Conservation (phyloP, 805 yeast genomes). For the Kregervanrija delftensis region DNA sequence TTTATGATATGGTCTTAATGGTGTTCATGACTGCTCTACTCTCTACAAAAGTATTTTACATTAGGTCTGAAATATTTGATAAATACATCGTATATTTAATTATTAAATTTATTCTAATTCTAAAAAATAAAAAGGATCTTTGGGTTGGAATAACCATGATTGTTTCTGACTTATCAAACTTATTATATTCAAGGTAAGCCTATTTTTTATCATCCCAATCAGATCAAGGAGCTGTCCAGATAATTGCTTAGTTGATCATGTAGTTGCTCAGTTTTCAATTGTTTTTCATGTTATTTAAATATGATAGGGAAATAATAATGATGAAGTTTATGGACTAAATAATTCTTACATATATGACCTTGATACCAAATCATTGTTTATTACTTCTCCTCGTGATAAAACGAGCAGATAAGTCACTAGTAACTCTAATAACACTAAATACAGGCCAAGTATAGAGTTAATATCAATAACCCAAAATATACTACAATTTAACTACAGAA, state of each 20-base stretch:
- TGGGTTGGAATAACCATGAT: slow-evolving; percentile 68
- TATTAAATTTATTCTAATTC: slow-evolving; percentile 36
- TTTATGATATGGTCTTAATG: slow-evolving; percentile 57
- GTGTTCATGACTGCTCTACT: slow-evolving; percentile 62
- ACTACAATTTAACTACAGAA: too few species aligned
- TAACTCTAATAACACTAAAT: too few species aligned
- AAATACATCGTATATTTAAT: slow-evolving; percentile 40
- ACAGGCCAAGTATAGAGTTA: too few species aligned
- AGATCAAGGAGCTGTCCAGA: slow-evolving; percentile 40
- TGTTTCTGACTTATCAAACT: slow-evolving; percentile 66
- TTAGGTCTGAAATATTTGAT: slow-evolving; percentile 59
- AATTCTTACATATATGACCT: too few species aligned
- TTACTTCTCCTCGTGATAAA: too few species aligned
- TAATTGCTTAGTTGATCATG: slow-evolving; percentile 48
- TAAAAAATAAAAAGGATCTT: slow-evolving; percentile 33
- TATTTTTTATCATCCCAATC: slow-evolving; percentile 27
- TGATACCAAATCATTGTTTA: too few species aligned
- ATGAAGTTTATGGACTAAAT: not conserved
- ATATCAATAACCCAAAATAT: too few species aligned
- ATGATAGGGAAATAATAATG: slow-evolving; percentile 10
- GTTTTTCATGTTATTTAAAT: slow-evolving; percentile 44
- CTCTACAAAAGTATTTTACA: too few species aligned
- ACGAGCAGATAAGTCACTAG: too few species aligned
- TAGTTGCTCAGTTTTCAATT: slow-evolving; percentile 42
- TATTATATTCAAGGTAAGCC: slow-evolving; percentile 66